Conservation (phyloP, 2,329 filamentous ascomycete genomes). For the Aspergillus melleus region DNA sequence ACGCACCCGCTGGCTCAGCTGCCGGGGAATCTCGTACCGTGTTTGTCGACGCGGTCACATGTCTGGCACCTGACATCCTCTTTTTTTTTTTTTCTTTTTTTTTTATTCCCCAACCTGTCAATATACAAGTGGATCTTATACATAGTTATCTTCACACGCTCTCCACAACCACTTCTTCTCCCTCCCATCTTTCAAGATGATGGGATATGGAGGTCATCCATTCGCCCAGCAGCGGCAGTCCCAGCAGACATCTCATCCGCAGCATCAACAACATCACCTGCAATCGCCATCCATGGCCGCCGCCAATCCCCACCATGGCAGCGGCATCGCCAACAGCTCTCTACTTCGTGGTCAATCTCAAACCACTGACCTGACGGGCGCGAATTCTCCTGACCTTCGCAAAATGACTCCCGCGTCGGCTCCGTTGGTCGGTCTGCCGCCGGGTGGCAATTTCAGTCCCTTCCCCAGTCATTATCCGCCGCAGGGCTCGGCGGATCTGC, state of each 20-base stretch:
- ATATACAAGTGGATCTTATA: neutral
- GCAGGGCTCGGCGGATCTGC: constrained; percentile 30
- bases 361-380: constrained; percentile 21
- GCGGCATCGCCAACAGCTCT: constrained; percentile 25
- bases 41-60: neutral
- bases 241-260: constrained; percentile 26
- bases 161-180: neutral
- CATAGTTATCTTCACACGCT: neutral
- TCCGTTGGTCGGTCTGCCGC: constrained; percentile 31
- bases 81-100: constrained; percentile 3
- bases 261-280: constrained; percentile 29
- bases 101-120: neutral
- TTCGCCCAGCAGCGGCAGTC: constrained; percentile 28
- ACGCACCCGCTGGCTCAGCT: too few relatives aligned
- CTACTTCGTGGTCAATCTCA: constrained; percentile 30
- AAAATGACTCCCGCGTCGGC: constrained; percentile 34
- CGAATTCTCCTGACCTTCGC: constrained; percentile 32
- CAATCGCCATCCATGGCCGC: constrained; percentile 32
- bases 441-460: constrained; percentile 27
- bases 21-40: neutral
- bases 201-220: constrained; percentile 35
- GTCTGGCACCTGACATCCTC: neutral
- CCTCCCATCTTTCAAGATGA: constrained; percentile 27
- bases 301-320: constrained; percentile 27
- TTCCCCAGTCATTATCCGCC: constrained; percentile 29